A percentile compares a stretch with the other conserved stretches of the same genome.
Evolutionary conservation across 495 filamentous ascomycete species (phyloP).

Genomic region (Trichoderma asperelloides): DNA sequence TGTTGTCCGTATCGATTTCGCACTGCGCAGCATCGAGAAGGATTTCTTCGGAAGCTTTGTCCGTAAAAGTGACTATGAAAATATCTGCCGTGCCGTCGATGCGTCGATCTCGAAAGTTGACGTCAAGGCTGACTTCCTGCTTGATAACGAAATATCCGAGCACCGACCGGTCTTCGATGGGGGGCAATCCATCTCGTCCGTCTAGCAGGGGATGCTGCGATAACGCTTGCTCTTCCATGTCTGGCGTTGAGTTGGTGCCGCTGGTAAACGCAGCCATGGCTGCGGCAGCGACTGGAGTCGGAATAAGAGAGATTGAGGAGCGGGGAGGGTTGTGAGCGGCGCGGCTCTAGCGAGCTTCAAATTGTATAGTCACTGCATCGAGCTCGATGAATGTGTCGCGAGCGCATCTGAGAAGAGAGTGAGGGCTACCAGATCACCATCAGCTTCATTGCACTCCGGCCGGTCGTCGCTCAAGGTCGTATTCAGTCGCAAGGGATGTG

Average conservation of each 20-base stretch:
- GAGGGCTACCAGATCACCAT: not conserved
- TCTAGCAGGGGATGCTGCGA: constrained; percentile 13
- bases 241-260: not conserved
- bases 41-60: constrained; percentile 55
- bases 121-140: constrained; percentile 80
- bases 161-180: constrained; percentile 24
- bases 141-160: constrained; percentile 53
- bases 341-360: constrained; percentile 1
- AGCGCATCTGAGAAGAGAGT: not conserved
- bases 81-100: constrained; percentile 76
- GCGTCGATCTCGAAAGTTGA: constrained; percentile 68
- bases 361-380: constrained; percentile 1
- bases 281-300: not conserved
- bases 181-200: constrained; percentile 15
- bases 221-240: constrained; percentile 4
- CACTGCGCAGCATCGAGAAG: constrained; percentile 81
- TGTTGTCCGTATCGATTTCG: constrained; percentile 48
- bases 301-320: not conserved
- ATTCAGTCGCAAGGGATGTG: not conserved
- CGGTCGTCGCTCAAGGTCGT: not conserved
- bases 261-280: not conserved
- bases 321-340: not conserved
- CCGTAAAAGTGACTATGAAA: constrained; percentile 58
- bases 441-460: not conserved
- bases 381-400: not conserved